phyloP scores from a whole-genome alignment of 106 monocot species.

The Dendrobium chrysotoxum region DNA sequence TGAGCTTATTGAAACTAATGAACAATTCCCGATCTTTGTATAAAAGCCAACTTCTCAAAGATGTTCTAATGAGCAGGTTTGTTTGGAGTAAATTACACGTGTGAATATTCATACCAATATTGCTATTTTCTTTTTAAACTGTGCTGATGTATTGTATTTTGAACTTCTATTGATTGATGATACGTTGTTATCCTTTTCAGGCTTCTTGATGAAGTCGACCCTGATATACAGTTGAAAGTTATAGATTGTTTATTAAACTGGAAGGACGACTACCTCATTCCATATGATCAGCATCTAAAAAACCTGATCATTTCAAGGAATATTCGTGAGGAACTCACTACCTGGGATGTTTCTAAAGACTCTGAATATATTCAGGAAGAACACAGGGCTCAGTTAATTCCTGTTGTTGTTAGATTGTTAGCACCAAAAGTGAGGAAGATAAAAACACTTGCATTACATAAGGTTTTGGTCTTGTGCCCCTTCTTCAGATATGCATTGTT shows the following conservation, averaged over 20 bases:
- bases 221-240: conserved; percentile 71
- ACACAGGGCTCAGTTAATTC: conserved; percentile 62
- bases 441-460: conserved; percentile 59
- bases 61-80: conserved; percentile 73
- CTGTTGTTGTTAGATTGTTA: conserved; percentile 64
- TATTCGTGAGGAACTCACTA: conserved; percentile 75
- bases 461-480: conserved; percentile 36
- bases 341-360: conserved; percentile 75
- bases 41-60: conserved; percentile 50
- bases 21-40: conserved; percentile 59
- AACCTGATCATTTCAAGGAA: conserved; percentile 53
- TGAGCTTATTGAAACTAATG: conserved; percentile 60
- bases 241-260: conserved; percentile 86
- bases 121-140: neutral
- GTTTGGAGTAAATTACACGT: conserved; percentile 1
- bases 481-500: neutral
- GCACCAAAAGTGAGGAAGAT: conserved; percentile 80
- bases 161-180: neutral
- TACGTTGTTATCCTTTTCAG: conserved; percentile 24
- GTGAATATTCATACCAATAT: conserved; percentile 3
- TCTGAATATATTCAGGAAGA: conserved; percentile 47
- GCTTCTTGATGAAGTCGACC: conserved; percentile 77
- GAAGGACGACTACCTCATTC: conserved; percentile 82
- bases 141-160: conserved; percentile 3
- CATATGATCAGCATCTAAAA: conserved; percentile 66